phyloP scores from a whole-genome alignment of 1,139 yeast species.

The Wickerhamomyces sp. region DNA sequence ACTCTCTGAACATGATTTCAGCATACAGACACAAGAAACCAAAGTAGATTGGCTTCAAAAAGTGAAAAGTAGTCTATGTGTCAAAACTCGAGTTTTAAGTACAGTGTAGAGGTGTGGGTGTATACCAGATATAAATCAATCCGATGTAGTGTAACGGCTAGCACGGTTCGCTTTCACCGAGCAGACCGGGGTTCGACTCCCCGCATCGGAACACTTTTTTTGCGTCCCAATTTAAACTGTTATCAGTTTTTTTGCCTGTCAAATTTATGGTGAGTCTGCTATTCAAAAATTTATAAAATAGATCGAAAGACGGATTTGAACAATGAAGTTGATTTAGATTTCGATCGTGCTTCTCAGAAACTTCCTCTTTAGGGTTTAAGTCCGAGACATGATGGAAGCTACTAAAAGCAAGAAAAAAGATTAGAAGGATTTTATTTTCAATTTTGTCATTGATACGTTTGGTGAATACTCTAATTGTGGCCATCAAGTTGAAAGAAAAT shows the following conservation, averaged over 20 bases:
- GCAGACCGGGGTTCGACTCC: constrained; percentile 83
- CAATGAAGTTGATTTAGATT: no score
- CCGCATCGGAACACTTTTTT: constrained; percentile 58
- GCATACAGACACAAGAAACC: no score
- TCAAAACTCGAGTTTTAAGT: no score
- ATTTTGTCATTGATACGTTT: neutral
- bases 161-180: constrained; percentile 82
- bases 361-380: neutral
- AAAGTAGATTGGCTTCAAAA: no score
- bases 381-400: neutral
- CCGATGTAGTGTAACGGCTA: constrained; percentile 81
- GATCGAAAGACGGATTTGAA: no score
- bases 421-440: neutral
- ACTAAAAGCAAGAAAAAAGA: neutral
- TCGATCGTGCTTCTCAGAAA: no score
- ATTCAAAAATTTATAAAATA: no score
- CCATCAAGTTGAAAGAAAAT: neutral
- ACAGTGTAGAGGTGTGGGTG: no score
- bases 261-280: no score
- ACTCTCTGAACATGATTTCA: no score
- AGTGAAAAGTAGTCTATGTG: no score
- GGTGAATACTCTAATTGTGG: neutral
- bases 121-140: constrained; percentile 13
- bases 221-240: constrained; percentile 3
- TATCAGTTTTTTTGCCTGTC: no score